Conservation (phyloP, 768 basidiomycete genomes). For the Pleurotus djamor region DNA sequence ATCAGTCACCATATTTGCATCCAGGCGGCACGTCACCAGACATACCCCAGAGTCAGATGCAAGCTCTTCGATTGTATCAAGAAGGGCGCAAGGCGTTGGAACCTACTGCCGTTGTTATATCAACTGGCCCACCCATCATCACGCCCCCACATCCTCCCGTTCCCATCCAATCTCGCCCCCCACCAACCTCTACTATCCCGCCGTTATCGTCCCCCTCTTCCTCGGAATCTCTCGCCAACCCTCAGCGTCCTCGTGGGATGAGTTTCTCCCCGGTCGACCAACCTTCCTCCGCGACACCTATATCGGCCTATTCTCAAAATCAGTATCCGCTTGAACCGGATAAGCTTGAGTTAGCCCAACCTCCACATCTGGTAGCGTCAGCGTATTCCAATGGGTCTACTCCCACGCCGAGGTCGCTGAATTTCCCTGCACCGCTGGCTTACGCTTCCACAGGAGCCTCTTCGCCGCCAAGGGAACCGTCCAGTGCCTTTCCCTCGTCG, state of each 20-base stretch:
- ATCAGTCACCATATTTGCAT: conserved; percentile 11
- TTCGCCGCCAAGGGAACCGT: neutral
- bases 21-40: conserved; percentile 1
- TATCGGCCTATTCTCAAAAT: conserved; percentile 13
- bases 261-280: conserved; percentile 24
- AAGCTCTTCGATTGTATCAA: conserved; percentile 15
- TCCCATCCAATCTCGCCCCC: neutral
- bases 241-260: conserved; percentile 10
- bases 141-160: neutral
- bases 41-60: conserved; percentile 11
- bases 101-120: conserved; percentile 26
- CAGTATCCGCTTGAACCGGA: conserved; percentile 14
- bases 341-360: neutral
- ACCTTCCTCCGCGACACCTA: conserved; percentile 18
- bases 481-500: neutral
- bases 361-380: conserved; percentile 12
- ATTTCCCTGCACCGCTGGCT: neutral
- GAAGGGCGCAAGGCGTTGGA: conserved; percentile 22
- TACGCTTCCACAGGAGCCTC: neutral
- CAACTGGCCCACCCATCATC: conserved; percentile 2
- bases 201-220: conserved; percentile 31
- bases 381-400: neutral
- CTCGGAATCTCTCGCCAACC: conserved; percentile 23
- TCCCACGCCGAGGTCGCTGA: neutral
- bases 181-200: conserved; percentile 12